Base-by-base conservation (phyloP, 352 stramenopile species). In the Phytopythium cucurbitacearum region DNA sequence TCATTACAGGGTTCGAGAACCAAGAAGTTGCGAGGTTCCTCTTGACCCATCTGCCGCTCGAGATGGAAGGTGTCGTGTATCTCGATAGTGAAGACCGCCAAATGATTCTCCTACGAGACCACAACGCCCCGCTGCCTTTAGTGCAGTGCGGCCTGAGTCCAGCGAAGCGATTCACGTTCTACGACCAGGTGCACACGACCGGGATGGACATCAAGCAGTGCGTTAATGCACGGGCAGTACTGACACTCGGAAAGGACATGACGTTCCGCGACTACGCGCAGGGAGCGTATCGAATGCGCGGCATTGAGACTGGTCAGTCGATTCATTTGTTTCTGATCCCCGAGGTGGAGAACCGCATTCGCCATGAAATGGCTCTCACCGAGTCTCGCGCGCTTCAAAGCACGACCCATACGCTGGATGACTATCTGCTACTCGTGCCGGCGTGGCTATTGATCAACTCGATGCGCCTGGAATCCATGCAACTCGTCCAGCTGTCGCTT, bases 381-480 rank as follows among this genome's bases (percentile, higher is more conserved):
- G 57, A 80, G 39, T 68, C 79, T n/a, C 40, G 49, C 0, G 15
- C 50, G 6, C 38, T 74, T 3, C 40, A 46, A 0, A 43, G 47
- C 9, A 62, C 57, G 44, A 46, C 59, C 4, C 61, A 65, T 40
- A 37, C 57, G 0, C 59, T 92, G 34, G 50, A 71, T n/a, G 76
- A 74, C 34, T 94, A 87, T 47, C 66, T 92, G 35, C 56, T 91
- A n/a, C 60, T 91, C 5, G 85, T 95, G 28, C 80, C 86, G 4
- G 89, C 87, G 4, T 99, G 97, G 97, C 84, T 99, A 34, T 89
- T 98, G 49, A 92, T 99, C 48, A 99, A 99, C 80, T 98, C 96
- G 60, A 99, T 99, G 95, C 96, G 96, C 33, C 98, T 97, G 60
- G 98, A 99, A 64, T 98, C 98, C 55, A 98, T 99, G 84, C 97